phyloP scores from a whole-genome alignment of 2,329 filamentous ascomycete genomes.

The Claviceps spartinae region DNA sequence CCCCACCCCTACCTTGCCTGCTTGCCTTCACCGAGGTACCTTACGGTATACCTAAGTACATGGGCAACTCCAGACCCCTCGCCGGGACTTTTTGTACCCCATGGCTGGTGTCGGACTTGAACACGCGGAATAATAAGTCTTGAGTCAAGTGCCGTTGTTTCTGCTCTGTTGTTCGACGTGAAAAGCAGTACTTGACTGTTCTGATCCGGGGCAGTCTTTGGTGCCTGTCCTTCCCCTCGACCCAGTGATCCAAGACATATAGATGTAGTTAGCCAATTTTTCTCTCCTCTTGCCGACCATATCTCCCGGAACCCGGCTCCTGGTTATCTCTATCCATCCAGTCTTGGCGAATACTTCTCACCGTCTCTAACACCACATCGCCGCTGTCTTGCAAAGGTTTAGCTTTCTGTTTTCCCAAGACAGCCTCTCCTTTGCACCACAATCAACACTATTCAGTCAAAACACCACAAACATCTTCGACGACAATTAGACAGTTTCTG shows the following conservation, averaged over 20 bases:
- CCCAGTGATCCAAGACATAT: background rate
- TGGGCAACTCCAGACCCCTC: background rate
- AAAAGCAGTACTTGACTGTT: background rate
- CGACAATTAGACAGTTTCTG: background rate
- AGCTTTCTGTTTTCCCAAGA: background rate
- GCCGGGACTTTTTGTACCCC: slow-evolving; percentile 2
- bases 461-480: background rate
- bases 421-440: background rate
- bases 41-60: background rate
- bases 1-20: background rate
- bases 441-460: background rate
- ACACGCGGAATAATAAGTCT: background rate
- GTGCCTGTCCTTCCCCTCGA: background rate
- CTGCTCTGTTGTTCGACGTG: background rate
- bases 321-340: background rate
- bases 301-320: background rate
- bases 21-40: background rate
- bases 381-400: background rate
- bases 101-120: background rate
- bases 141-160: background rate
- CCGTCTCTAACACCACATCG: background rate
- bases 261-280: background rate
- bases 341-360: background rate
- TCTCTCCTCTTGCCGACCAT: background rate
- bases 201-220: background rate